Conservation (phyloP, 129 eudicot genomes). For the Apium graveolens region DNA sequence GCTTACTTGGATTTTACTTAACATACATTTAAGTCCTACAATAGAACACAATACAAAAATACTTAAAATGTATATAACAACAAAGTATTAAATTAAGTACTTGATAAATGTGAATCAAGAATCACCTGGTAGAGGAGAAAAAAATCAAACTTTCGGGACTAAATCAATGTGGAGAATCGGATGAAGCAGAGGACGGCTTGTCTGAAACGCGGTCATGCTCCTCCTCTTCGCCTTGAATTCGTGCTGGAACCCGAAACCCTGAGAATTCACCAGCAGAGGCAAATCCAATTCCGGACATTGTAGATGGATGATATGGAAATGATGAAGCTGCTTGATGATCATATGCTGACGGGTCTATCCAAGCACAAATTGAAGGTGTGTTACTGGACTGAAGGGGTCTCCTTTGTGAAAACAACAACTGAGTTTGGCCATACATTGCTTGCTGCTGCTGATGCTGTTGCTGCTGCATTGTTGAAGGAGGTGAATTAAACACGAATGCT, state of each 20-base stretch:
- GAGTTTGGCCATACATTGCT: slow-evolving; percentile 49
- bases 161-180: slow-evolving; percentile 79
- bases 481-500: slow-evolving; percentile 35
- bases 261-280: slow-evolving; percentile 54
- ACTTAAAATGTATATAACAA: background rate
- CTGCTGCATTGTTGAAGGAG: slow-evolving; percentile 11
- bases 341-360: slow-evolving; percentile 53
- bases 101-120: background rate
- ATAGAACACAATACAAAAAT: background rate
- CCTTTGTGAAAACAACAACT: slow-evolving; percentile 79
- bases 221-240: slow-evolving; percentile 84
- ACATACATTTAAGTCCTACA: slow-evolving; percentile 20
- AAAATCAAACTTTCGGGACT: slow-evolving; percentile 14
- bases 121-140: slow-evolving; percentile 35
- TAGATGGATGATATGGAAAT: slow-evolving; percentile 34
- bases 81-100: no score
- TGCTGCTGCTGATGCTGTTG: slow-evolving; percentile 40
- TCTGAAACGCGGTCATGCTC: slow-evolving; percentile 83
- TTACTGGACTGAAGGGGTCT: slow-evolving; percentile 99
- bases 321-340: slow-evolving; percentile 27
- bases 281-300: slow-evolving; percentile 51
- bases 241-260: slow-evolving; percentile 75
- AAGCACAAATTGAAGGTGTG: slow-evolving; percentile 81
- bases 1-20: slow-evolving; percentile 1
- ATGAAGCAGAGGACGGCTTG: slow-evolving; percentile 94